phyloP scores from a whole-genome alignment of 1,284 basidiomycete genomes.

The Microbotryomycetes sp. region DNA sequence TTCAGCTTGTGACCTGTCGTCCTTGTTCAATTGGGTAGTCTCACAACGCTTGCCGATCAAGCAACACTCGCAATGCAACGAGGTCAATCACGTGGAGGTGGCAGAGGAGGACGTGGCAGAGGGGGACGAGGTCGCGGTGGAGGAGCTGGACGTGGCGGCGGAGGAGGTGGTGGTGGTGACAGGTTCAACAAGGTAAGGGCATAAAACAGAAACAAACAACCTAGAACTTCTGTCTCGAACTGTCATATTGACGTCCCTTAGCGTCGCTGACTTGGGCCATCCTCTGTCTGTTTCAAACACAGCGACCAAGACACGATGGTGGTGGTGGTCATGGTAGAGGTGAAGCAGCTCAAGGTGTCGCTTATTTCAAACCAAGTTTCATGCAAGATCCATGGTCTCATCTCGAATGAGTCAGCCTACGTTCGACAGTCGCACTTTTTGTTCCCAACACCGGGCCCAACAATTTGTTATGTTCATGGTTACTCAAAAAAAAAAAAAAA shows the following conservation, averaged over 20 bases:
- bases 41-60: no score
- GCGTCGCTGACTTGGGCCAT: neutral
- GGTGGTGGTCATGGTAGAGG: neutral
- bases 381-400: conserved; percentile 16
- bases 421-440: no score
- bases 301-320: neutral
- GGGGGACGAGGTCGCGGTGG: neutral
- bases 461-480: no score
- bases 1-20: no score
- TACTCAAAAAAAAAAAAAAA: no score
- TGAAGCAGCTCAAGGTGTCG: neutral
- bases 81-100: neutral
- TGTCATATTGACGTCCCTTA: no score
- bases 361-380: conserved; percentile 9
- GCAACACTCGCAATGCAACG: no score
- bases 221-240: neutral
- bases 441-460: no score
- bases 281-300: no score
- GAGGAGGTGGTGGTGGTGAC: no score
- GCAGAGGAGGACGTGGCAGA: neutral
- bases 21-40: no score
- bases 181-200: neutral
- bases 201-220: neutral
- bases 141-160: neutral
- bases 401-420: conserved; percentile 8